Percentiles rank a stretch among this genome's conserved stretches.
phyloP scores from a whole-genome alignment of 2,329 filamentous ascomycete species.

The Juglanconis oblonga region DNA sequence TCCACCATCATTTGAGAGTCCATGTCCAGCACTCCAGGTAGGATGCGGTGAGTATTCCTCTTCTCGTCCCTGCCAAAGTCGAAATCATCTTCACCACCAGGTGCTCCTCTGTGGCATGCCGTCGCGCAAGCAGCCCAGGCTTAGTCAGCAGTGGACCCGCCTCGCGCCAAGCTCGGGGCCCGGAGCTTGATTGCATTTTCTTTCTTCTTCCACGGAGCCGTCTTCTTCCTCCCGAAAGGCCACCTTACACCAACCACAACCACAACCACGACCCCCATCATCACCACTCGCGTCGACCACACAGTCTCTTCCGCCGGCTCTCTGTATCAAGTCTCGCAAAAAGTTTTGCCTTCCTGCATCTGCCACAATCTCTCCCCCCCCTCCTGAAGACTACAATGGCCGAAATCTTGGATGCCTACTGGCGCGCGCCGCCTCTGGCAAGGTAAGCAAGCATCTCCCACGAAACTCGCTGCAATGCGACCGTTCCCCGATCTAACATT shows the following conservation, averaged over 20 bases:
- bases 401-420: conserved; percentile 38
- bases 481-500: not conserved
- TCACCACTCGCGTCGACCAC: not conserved
- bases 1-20: too few species aligned
- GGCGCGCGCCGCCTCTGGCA: conserved; percentile 39
- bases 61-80: not conserved
- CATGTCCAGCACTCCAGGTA: not conserved
- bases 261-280: not conserved
- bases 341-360: conserved; percentile 8
- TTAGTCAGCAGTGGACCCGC: not conserved
- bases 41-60: not conserved
- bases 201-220: conserved; percentile 9
- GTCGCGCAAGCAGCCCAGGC: not conserved
- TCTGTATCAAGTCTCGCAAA: conserved; percentile 1
- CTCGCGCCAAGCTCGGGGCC: not conserved
- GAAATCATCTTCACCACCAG: not conserved
- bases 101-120: not conserved
- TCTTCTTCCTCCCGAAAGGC: conserved; percentile 6
- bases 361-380: not conserved
- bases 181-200: conserved; percentile 13
- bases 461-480: not conserved
- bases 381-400: conserved; percentile 29
- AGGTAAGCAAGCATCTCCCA: conserved; percentile 31
- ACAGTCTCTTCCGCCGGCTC: not conserved
- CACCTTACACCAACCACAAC: conserved; percentile 13